Conservation (phyloP, 495 filamentous ascomycete species). For the Aspergillus panamensis region DNA sequence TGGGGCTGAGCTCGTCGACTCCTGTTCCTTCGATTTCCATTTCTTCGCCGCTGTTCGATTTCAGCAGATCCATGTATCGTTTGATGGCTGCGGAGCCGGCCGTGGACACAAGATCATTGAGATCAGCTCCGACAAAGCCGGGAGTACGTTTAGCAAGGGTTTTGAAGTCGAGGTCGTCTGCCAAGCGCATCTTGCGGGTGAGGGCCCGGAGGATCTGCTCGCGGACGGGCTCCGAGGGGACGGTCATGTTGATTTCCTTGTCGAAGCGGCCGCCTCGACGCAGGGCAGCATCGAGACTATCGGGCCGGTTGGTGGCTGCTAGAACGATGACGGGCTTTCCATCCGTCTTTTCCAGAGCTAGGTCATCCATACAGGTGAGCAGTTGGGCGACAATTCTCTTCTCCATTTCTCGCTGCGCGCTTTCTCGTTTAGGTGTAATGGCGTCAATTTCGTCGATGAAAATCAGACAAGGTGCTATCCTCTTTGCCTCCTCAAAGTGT, state of each 20-base stretch:
- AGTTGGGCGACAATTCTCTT: conserved; percentile 93
- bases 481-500: conserved; percentile 82
- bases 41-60: conserved; percentile 47
- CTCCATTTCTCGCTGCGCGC: conserved; percentile 95
- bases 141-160: conserved; percentile 85
- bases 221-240: conserved; percentile 79
- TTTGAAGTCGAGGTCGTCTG: conserved; percentile 71
- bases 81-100: conserved; percentile 65
- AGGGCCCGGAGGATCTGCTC: conserved; percentile 81
- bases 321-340: conserved; percentile 91
- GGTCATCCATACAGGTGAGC: conserved; percentile 81
- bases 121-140: conserved; percentile 93
- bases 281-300: conserved; percentile 83
- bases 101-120: conserved; percentile 75
- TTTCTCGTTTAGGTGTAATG: conserved; percentile 91
- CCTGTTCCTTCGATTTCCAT: conserved; percentile 49
- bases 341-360: conserved; percentile 74
- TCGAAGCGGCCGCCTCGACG: conserved; percentile 85
- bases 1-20: conserved; percentile 34
- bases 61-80: conserved; percentile 52
- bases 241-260: conserved; percentile 92
- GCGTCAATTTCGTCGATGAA: conserved; percentile 98
- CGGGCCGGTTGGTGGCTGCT: conserved; percentile 89
- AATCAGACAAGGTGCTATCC: conserved; percentile 83
- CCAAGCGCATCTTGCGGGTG: conserved; percentile 64